Percentiles rank a stretch among this genome's conserved stretches.
Evolutionary conservation across 345 rosid genomes (phyloP).

Genomic region (Zanthoxylum bungeanum): DNA sequence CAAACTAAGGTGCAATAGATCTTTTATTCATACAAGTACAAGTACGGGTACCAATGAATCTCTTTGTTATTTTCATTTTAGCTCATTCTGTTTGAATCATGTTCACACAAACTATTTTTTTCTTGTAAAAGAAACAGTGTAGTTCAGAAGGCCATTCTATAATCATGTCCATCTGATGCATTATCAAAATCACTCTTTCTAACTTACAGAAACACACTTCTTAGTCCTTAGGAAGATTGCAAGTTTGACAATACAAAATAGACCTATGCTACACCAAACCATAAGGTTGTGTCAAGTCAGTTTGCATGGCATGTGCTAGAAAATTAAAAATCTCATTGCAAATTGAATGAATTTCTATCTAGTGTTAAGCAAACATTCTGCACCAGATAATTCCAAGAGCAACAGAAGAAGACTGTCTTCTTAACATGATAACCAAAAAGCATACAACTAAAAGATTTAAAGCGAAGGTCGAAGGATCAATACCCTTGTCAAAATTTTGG

Average conservation of each 20-base stretch:
- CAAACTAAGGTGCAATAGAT: not conserved
- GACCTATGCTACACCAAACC: no score
- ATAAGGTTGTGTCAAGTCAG: no score
- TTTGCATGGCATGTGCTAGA: no score
- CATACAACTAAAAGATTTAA: not conserved
- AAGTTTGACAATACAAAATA: no score
- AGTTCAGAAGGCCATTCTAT: not conserved
- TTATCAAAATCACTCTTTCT: not conserved
- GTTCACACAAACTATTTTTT: no score
- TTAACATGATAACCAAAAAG: not conserved
- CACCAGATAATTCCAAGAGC: not conserved
- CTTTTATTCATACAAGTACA: not conserved
- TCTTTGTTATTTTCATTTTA: no score
- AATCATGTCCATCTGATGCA: not conserved
- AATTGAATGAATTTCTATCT: not conserved
- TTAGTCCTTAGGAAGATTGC: no score
- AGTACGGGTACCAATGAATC: not conserved
- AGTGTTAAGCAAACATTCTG: not conserved
- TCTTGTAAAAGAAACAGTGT: not conserved
- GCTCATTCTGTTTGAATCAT: no score
- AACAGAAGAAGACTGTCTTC: no score
- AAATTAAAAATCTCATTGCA: not conserved
- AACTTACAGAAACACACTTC: no score
- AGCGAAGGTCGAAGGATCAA: not conserved
- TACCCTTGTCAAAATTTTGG: not conserved